phyloP scores from a whole-genome alignment of 2,329 filamentous ascomycete genomes.

The Clathrospora elynae region DNA sequence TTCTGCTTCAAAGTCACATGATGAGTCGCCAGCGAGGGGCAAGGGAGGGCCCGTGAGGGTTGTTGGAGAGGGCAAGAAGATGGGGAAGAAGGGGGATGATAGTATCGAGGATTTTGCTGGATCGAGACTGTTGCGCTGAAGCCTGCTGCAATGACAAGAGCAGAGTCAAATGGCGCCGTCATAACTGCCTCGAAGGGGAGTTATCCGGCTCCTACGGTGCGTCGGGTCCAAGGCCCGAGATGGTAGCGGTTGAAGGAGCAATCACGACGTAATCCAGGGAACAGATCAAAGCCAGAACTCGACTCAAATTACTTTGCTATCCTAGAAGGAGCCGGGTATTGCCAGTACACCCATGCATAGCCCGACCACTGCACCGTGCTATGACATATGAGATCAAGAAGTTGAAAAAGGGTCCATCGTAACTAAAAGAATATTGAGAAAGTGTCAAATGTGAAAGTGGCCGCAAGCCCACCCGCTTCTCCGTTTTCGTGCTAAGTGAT shows the following conservation, averaged over 20 bases:
- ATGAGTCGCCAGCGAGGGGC: slow-evolving; percentile 39
- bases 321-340: slow-evolving; percentile 31
- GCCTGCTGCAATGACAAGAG: too few species aligned
- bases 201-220: too few species aligned
- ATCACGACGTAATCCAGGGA: too few species aligned
- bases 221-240: too few species aligned
- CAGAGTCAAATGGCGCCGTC: too few species aligned
- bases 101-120: slow-evolving; percentile 45
- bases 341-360: slow-evolving; percentile 20
- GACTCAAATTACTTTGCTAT: slow-evolving; percentile 35
- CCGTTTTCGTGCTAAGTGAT: slow-evolving; percentile 39
- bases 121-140: slow-evolving; percentile 33
- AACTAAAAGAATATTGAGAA: slow-evolving; percentile 48
- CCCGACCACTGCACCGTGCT: slow-evolving; percentile 33
- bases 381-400: slow-evolving; percentile 39
- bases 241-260: too few species aligned
- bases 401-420: slow-evolving; percentile 34
- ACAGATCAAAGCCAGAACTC: too few species aligned
- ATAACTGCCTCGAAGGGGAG: too few species aligned
- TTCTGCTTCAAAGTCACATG: slow-evolving; percentile 13
- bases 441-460: slow-evolving; percentile 36
- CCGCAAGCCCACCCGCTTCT: slow-evolving; percentile 21
- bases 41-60: slow-evolving; percentile 25
- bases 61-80: slow-evolving; percentile 21
- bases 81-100: slow-evolving; percentile 31